These are phyloP conservation scores for Mycena alexandri DNA, from an alignment of 768 basidiomycete species.

Conservation along the genomic window DNA sequence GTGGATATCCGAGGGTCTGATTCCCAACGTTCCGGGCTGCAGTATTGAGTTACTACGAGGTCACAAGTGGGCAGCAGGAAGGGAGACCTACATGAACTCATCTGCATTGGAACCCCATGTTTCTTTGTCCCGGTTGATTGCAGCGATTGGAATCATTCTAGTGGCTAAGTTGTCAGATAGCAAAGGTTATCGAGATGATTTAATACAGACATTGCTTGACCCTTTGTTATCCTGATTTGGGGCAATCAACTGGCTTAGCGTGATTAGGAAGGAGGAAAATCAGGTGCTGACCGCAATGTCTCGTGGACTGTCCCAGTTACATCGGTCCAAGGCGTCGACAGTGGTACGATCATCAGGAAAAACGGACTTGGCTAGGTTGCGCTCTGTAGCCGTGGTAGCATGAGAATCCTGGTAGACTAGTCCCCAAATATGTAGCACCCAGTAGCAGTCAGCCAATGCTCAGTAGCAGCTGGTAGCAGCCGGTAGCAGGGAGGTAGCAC, in stretches of 20 bases:
- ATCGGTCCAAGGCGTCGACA: neutral
- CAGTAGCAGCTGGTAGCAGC: too few species aligned
- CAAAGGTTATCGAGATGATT: neutral
- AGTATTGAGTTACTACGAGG: too few species aligned
- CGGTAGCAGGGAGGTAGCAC: too few species aligned
- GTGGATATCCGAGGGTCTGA: conserved; percentile 27
- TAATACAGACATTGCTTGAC: neutral
- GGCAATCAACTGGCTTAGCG: neutral
- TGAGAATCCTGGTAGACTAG: too few species aligned
- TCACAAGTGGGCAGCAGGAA: neutral
- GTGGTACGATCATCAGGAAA: neutral
- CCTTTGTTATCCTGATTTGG: conserved; percentile 14
- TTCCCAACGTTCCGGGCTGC: conserved; percentile 61
- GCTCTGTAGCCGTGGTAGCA: too few species aligned
- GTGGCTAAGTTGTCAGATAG: too few species aligned
- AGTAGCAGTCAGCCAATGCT: too few species aligned
- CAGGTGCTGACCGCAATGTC: neutral
- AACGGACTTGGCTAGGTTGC: too few species aligned
- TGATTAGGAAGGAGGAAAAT: neutral
- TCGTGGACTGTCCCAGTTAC: neutral
- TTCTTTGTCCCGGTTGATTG: conserved; percentile 51
- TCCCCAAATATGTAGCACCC: too few species aligned
- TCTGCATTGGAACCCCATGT: conserved; percentile 61
- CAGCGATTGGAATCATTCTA: conserved; percentile 26
- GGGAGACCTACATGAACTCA: conserved; percentile 54